Evolutionary conservation across 306 rosid genomes (phyloP), one percentile per base, ranked within the genome.

Genomic region (Pyrus pyrifolia): DNA sequence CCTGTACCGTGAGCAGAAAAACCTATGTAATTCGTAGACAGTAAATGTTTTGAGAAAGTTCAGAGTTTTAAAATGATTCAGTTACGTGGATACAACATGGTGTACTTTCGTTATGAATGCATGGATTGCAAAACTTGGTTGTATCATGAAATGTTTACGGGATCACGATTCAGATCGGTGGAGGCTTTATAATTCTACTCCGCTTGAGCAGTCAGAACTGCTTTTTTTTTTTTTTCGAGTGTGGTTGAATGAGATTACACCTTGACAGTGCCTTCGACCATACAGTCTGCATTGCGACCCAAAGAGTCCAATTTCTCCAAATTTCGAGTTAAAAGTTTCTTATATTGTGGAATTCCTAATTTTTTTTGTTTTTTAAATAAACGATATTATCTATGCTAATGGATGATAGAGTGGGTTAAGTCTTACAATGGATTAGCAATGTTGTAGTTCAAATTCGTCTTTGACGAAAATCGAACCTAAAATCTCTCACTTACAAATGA

Each of bases 401-500:
- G 5, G 40, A 0, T 35, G 40, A 0, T 35, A 0, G 40, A 35
- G 40, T 35, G 9, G 2, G 9, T 0, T 35, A 35, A 35, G 9
- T 0, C 2, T 35, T 0, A 35, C 9, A 35, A 35, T 35, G 2
- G 0, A 0, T 2, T 35, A 6, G 40, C 0, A 35, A 35, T 35
- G 0, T 7, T 35, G 40, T 35, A 8, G 9, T 35, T 35, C 40
- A 35, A 35, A 7, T 35, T 7, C 0, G 0, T 35, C 0, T 35
- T 1, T 35, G 9, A 2, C 0, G 40, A 35, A 2, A 35, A 7
- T 35, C 2, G 10, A 35, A 7, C 0, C 0, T 35, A 35, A 35
- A 0, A 35, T 0, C 0, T 35, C 0, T 35, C 0, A 7, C 8
- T 35, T 35, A 35, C 9, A 35, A 35, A 0, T 35, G 0, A 6